phyloP scores from a whole-genome alignment of 2,329 filamentous ascomycete genomes.

The Lasiodiplodia sp. region DNA sequence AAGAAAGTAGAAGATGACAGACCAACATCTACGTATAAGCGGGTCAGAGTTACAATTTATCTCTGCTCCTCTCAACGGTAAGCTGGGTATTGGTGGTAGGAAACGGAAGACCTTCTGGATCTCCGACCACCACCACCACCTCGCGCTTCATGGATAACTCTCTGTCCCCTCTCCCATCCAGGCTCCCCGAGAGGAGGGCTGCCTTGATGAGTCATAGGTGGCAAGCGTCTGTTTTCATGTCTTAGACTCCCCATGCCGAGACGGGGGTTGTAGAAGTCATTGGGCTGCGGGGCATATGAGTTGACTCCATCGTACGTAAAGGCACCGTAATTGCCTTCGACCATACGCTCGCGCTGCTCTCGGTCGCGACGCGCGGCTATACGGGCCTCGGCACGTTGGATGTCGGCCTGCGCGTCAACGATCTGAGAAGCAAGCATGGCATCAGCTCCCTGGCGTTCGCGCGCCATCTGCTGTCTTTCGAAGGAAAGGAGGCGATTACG shows the following conservation, averaged over 20 bases:
- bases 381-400: not conserved
- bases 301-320: constrained; percentile 3
- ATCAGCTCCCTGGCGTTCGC: constrained; percentile 8
- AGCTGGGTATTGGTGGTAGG: not conserved
- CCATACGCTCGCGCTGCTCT: not conserved
- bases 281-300: not conserved
- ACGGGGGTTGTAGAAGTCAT: constrained; percentile 12
- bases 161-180: constrained; percentile 15
- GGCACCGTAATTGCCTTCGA: constrained; percentile 1
- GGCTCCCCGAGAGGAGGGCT: not conserved
- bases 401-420: constrained; percentile 4
- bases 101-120: not conserved
- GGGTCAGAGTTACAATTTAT: not conserved
- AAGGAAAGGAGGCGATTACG: constrained; percentile 4
- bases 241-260: not conserved
- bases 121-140: not conserved
- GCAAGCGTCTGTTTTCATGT: not conserved
- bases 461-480: constrained; percentile 3
- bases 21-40: not conserved
- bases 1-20: not conserved
- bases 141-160: constrained; percentile 1
- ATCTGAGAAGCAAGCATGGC: constrained; percentile 14
- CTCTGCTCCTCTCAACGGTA: not conserved
- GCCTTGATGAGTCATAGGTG: not conserved
- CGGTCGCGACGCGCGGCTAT: not conserved